A percentile compares a stretch with the other conserved stretches of the same genome.
Evolutionary conservation across 2,329 filamentous ascomycete species (phyloP).

Genomic region (Neobulgaria alba): DNA sequence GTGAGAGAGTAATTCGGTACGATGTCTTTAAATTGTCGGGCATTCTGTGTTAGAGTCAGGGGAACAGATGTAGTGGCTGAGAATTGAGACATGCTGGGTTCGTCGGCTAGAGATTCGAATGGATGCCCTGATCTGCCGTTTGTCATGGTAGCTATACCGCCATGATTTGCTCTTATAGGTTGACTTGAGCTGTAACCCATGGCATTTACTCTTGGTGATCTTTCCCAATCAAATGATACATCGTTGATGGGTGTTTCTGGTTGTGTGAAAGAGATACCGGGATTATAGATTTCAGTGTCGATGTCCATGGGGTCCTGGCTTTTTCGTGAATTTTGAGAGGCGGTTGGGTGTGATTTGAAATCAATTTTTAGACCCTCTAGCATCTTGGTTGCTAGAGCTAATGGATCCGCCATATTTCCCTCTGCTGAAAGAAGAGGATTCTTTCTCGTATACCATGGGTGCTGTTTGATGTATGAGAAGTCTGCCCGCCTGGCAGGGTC

Average conservation of each 20-base stretch:
- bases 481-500: constrained; percentile 68
- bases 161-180: constrained; percentile 31
- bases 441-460: constrained; percentile 86
- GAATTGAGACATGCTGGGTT: constrained; percentile 83
- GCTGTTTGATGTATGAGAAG: constrained; percentile 77
- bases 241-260: constrained; percentile 71
- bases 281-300: constrained; percentile 40
- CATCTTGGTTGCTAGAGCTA: constrained; percentile 89
- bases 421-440: constrained; percentile 70
- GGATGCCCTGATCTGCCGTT: constrained; percentile 33
- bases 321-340: constrained; percentile 28
- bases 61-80: constrained; percentile 69
- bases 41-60: constrained; percentile 78
- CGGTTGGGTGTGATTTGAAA: constrained; percentile 57
- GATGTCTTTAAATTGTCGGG: constrained; percentile 82
- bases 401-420: constrained; percentile 67
- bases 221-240: constrained; percentile 80
- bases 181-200: constrained; percentile 32
- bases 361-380: constrained; percentile 85
- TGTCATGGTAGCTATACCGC: constrained; percentile 18
- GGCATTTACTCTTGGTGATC: constrained; percentile 39
- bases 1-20: constrained; percentile 80
- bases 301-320: constrained; percentile 58
- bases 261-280: constrained; percentile 68
- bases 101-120: constrained; percentile 65